Evolutionary conservation across 2,329 filamentous ascomycete genomes (phyloP), one percentile per base, ranked within the genome.

Genomic region (Fusarium incarnatum): DNA sequence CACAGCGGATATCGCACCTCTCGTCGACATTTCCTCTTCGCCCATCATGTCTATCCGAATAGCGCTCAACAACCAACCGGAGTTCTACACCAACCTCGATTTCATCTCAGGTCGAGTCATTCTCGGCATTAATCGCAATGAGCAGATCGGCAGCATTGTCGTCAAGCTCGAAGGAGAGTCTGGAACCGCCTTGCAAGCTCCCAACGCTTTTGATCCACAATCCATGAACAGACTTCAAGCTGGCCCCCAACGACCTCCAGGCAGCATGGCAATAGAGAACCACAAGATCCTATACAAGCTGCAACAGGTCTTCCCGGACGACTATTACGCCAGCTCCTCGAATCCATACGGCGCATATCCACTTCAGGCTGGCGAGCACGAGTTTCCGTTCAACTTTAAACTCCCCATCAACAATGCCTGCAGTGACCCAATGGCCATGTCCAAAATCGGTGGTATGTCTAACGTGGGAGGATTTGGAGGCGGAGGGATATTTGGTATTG

Each of bases 111-210:
- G 93, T 56, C 84, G 85, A 63, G 81, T 91, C 28, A 76, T 89
- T 52, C 79, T 91, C 30, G 78, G 75, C 22, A 80, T 91, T 68
- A 89, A 86, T 54, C 91, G 90, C 69, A 82, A 92, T 56, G 92
- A 95, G 78, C 84, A 87, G 59, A 85, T 95, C 52, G 88, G 88
- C 50, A 91, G 89, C 55, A 90, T 96, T 68, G 84, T 93, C 40
- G 92, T 95, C 75, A 96, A 96, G 83, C 87, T 96, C 32, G 93
- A 96, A 77, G 93, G 93, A 72, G 92, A 96, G 81, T 89, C 89
- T 49, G 86, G 86, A 67, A 94, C 92, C 8, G 86, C 91, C 45
- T 81, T 94, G 18, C 78, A 83, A 80, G 77, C 87, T 67, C 81
- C 87, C 73, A 71, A 82, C 75, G 78, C 83, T 78, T 78, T 83